Evolutionary conservation across 1,284 basidiomycete genomes (phyloP), one percentile per base, ranked within the genome.

Genomic region (Tilletia horrida): DNA sequence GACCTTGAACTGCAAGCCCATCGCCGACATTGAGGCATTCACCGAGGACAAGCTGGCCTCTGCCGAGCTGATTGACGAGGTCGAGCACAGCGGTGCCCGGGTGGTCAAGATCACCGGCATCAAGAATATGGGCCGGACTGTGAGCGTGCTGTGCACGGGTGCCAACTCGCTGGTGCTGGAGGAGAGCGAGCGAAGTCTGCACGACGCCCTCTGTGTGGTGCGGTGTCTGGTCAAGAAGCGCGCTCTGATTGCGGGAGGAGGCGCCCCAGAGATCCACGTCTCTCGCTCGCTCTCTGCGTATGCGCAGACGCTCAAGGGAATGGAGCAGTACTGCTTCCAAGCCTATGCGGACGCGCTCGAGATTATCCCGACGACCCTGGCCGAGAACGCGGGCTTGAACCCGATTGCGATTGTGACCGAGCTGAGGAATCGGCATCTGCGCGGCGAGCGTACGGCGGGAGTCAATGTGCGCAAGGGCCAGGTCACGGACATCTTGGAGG

Each of bases 321-420:
- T 97, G 90, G 94, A 98, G 84, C 92, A 94, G 7, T 98, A 98
- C 84, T 97, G 96, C 83, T 97, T 95, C 89, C 91, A 96, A 81
- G 94, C 94, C 2, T 99, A 93, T 78, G 93, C 96, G 44, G 96
- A 98, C 81, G 93, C 96, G 4, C 87, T 99, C 67, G 96, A 98
- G 84, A 90, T 98, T 70, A 97, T 99, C 75, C 96, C 96, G 1
- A 97, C 91, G 2, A 99, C 96, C 0, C 86, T 99, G 9, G 96
- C 96, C 11, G 96, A 99, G 84, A 98, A 99, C 81, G 96, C 96
- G 9, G 96, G 96, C 62, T 85, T 99, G 72, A 97, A 98, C 84
- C 93, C 96, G 6, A 97, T 99, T 73, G 90, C 92, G 16, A 98
- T 98, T 78, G 94, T 99, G 65, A 99, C 96, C 40, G 96, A 99